phyloP scores from a whole-genome alignment of 2,329 filamentous ascomycete genomes.

The Colletotrichum nymphaeae region DNA sequence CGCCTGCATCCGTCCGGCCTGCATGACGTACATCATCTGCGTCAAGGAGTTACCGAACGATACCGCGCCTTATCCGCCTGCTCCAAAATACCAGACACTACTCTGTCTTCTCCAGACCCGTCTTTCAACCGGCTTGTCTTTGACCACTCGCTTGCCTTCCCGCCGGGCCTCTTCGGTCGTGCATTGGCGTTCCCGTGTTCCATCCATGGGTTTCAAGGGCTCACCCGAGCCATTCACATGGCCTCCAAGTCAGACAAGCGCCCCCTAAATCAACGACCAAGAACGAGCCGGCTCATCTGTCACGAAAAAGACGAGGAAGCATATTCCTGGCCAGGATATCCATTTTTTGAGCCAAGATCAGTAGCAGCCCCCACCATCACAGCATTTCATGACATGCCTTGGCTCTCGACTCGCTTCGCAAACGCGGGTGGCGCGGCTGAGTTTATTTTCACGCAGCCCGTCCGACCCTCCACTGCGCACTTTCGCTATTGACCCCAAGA shows the following conservation, averaged over 20 bases:
- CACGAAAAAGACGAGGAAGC: background rate
- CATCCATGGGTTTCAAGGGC: conserved; percentile 22
- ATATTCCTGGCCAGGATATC: background rate
- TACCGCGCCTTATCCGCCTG: conserved; percentile 26
- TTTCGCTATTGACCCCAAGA: conserved; percentile 17
- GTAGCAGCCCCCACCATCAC: background rate
- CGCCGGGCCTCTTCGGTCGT: conserved; percentile 26
- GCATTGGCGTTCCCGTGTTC: conserved; percentile 34
- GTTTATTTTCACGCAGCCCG: conserved; percentile 11
- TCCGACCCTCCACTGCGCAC: conserved; percentile 29
- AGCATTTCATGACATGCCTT: background rate
- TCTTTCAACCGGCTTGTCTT: background rate
- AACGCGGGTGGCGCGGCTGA: conserved; percentile 31
- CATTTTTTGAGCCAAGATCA: too few species aligned
- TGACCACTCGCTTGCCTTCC: conserved; percentile 35
- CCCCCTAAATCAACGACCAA: background rate
- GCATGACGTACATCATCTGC: conserved; percentile 37
- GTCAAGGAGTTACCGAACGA: conserved; percentile 18
- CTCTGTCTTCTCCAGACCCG: background rate
- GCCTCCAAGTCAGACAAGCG: background rate
- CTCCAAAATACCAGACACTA: background rate
- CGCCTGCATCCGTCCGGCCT: conserved; percentile 28
- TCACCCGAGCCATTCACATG: conserved; percentile 34
- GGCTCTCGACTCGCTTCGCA: conserved; percentile 2
- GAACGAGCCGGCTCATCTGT: background rate